Evolutionary conservation across 306 rosid species (phyloP).

Genomic region (Pyrus bretschneideri): DNA sequence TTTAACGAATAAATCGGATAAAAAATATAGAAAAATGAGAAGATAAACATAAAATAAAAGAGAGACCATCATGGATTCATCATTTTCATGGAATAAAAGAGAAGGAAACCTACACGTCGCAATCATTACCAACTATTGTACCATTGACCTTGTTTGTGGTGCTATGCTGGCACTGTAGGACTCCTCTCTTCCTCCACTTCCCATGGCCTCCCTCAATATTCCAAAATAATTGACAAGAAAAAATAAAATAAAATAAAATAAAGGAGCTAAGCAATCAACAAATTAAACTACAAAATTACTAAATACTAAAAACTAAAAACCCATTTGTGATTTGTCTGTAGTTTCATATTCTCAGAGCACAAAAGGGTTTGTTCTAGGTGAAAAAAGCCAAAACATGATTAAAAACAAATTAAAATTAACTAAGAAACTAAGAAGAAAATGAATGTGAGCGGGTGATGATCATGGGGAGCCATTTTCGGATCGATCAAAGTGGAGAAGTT

Average conservation of each 20-base stretch:
- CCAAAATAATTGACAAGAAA: neutral
- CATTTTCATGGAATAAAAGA: conserved; percentile 7
- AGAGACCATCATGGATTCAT: conserved; percentile 6
- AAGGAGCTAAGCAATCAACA: neutral
- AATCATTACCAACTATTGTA: conserved; percentile 51
- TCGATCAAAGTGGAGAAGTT: conserved; percentile 94
- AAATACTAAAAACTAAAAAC: neutral
- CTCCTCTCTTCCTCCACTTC: conserved; percentile 31
- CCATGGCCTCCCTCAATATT: conserved; percentile 23
- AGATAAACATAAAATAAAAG: neutral
- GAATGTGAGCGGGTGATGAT: neutral
- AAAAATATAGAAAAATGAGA: neutral
- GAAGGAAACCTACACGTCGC: conserved; percentile 49
- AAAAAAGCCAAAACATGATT: neutral
- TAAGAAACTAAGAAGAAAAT: neutral
- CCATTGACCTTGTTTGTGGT: neutral
- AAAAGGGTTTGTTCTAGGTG: neutral
- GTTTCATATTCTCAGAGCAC: neutral
- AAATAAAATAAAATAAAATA: neutral
- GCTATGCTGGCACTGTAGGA: conserved; percentile 30
- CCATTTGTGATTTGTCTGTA: conserved; percentile 7
- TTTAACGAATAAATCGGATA: neutral
- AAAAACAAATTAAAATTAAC: neutral
- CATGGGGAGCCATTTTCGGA: conserved; percentile 56
- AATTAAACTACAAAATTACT: neutral